Base-by-base conservation (phyloP, 768 basidiomycete genomes). In the Mycena filopes region DNA sequence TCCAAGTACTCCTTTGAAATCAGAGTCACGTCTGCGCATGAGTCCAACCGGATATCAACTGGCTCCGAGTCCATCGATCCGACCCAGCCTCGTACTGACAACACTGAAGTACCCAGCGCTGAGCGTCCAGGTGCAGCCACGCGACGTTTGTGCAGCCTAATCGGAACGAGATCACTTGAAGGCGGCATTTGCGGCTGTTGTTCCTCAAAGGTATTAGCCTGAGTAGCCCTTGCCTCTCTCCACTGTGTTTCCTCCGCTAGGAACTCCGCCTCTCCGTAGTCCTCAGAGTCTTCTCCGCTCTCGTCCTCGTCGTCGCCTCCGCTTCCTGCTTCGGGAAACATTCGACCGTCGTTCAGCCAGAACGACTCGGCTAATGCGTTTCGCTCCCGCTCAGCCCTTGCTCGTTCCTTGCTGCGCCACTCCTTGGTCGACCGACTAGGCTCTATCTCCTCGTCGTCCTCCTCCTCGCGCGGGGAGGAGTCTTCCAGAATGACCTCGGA, bases 341-440 rank as follows among this genome's bases (percentile, higher is more conserved):
- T 21, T 1, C 45, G 18, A 8, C 55, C 31, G 31, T 57, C 55
- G 8, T 57, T 57, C 7, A 57, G 11, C 55, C 55, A 57, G 11
- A 57, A 57, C 15, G 36, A 21, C 16, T 46, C 29, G 11, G 43
- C 55, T 21, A 57, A 16, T 12, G 15, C 21, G 31, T 26, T 46
- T 11, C 21, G 16, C 0, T 26, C 13, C 12, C 3, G 15, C 1
- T 31, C 45, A 4, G 31, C 43, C 16, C 31, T 3, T 6, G 55
- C 42, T 23, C 55, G 13, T 2, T 7, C 2, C 10, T 13, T 13
- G n/a, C 55, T 57, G 8, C 12, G 3, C 55, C 55, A 57, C 4
- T 5, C 20, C 26, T 16, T 28, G 10, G 16, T 49, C 26, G 25
- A 18, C 46, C 21, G 13, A 9, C 23, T 13, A n/a, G n/a, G 46